Evolutionary conservation across 1,284 basidiomycete genomes (phyloP), one percentile per base, ranked within the genome.

Genomic region (Phellopilus nigrolimitatus): DNA sequence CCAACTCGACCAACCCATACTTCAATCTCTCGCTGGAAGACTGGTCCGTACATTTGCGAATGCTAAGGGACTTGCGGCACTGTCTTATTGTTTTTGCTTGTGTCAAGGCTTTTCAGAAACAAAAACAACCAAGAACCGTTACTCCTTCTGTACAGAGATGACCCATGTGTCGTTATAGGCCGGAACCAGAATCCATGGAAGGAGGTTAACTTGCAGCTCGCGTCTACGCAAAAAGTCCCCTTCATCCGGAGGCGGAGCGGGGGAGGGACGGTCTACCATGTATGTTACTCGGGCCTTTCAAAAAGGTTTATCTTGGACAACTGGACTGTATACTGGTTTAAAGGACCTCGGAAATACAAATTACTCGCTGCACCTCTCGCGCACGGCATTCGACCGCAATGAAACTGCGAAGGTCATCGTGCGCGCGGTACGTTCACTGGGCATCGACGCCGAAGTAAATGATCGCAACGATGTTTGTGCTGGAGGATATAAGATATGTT

Each of bases 131-230:
- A 80, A 9, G 68, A 78, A 36, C 91, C 91, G 1, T 72, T 95
- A 27, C 75, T 98, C 22, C 78, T 97, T 48, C 69, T 99, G 48
- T 99, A 98, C 66, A 82, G 91, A 43, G 92, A 99, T 65, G 67
- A 71, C 0, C 91, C 94, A 1, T 95, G 94, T 61, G 91, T 99
- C 12, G 81, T 99, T 40, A 91, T 99, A 51, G 97, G 97, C 0
- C 76, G 95, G 46, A 97, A 98, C 66, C 95, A 99, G 74, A 98
- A 98, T 61, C 93, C 94, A 17, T 99, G 95, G 95, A 95, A 91
- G 65, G 97, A 99, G 68, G 84, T 95, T 54, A 95, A 97, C 61
- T 72, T 89, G 41, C 61, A 64, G 2, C 71, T 76, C 6, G 73
- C 89, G 25, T 61, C 66, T 8, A 60, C 67, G 6, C 66, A 72